Conservation (phyloP, 2,329 filamentous ascomycete genomes). For the Epichloe brachyelytri region DNA sequence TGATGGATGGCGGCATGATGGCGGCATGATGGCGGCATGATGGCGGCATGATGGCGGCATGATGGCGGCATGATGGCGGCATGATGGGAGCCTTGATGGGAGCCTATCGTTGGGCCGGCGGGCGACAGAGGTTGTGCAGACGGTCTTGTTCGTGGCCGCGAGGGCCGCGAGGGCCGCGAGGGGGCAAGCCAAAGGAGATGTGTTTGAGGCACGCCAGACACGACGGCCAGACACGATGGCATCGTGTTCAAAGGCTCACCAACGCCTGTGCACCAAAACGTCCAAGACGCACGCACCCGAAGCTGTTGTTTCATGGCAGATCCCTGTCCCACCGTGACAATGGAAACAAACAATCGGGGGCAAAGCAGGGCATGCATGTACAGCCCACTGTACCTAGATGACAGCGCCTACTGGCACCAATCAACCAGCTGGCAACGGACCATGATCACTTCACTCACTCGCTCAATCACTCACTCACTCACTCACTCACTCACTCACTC, state of each 20-base stretch:
- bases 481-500: background rate
- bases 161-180: too few species aligned
- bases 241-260: background rate
- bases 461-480: background rate
- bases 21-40: background rate
- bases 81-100: background rate
- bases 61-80: background rate
- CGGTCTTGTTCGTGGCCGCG: background rate
- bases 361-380: background rate
- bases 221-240: background rate
- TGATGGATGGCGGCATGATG: background rate
- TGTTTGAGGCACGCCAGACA: background rate
- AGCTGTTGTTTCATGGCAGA: constrained; percentile 1
- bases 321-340: background rate
- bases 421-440: background rate
- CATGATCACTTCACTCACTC: background rate
- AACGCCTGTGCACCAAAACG: background rate
- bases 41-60: background rate
- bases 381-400: background rate
- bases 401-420: background rate
- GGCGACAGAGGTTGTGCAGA: background rate
- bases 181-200: background rate
- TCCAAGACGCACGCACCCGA: constrained; percentile 3
- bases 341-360: background rate
- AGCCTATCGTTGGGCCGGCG: background rate